phyloP scores from a whole-genome alignment of 2,329 filamentous ascomycete genomes.

The Peltaster fructicola region DNA sequence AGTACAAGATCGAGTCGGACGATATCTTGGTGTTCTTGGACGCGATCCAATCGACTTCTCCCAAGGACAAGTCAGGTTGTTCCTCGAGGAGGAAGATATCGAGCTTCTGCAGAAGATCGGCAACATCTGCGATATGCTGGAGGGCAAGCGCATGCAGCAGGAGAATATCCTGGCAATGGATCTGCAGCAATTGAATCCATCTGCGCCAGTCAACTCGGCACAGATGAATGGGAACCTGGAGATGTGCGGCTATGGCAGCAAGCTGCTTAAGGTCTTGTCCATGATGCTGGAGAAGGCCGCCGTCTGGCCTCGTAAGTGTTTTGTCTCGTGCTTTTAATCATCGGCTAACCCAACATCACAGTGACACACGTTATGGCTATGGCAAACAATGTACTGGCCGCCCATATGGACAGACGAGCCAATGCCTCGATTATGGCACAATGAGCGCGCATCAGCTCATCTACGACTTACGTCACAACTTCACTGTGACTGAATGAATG shows the following conservation, averaged over 20 bases:
- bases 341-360: constrained; percentile 15
- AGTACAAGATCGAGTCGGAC: constrained; percentile 83
- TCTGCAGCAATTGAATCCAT: constrained; percentile 25
- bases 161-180: constrained; percentile 37
- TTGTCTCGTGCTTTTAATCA: neutral
- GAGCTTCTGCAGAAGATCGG: constrained; percentile 70
- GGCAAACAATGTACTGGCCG: constrained; percentile 45
- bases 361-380: constrained; percentile 53
- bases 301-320: constrained; percentile 69
- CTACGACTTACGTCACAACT: too few species aligned
- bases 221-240: constrained; percentile 26
- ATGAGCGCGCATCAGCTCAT: neutral
- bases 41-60: constrained; percentile 62
- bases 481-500: too few species aligned
- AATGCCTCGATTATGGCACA: constrained; percentile 23
- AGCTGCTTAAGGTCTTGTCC: constrained; percentile 67
- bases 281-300: constrained; percentile 76
- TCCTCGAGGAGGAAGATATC: constrained; percentile 80
- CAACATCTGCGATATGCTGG: constrained; percentile 57
- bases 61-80: constrained; percentile 72
- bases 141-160: constrained; percentile 49
- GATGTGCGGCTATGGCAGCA: constrained; percentile 59
- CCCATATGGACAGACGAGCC: constrained; percentile 43
- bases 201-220: constrained; percentile 29
- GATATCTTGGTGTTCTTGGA: constrained; percentile 72